A percentile compares a stretch with the other conserved stretches of the same genome.
Conservation (phyloP, 2,329 filamentous ascomycete genomes). For the Parascedosporium putredinis region DNA sequence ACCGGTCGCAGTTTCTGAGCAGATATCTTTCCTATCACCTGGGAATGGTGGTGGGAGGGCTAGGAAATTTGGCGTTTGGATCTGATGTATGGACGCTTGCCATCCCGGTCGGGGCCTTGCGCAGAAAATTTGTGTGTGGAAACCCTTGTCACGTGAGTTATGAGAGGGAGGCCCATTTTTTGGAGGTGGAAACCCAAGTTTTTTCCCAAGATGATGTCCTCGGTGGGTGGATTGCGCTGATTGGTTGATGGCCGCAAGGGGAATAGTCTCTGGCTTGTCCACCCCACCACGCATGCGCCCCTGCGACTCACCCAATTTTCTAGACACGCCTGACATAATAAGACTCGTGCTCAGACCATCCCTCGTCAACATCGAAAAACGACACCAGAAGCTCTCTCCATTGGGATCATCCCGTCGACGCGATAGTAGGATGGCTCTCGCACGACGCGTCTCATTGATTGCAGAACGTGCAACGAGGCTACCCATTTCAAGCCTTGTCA, state of each 20-base stretch:
- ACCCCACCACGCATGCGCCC: no score
- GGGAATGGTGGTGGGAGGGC: slow-evolving; percentile 6
- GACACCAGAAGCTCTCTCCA: neutral
- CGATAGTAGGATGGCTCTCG: neutral
- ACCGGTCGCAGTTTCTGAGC: slow-evolving; percentile 7
- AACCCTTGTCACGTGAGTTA: slow-evolving; percentile 9
- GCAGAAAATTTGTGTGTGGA: slow-evolving; percentile 8
- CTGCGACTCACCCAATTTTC: no score
- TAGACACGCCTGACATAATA: neutral
- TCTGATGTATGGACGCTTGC: slow-evolving; percentile 6
- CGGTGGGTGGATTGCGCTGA: neutral
- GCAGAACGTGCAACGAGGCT: neutral
- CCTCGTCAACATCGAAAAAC: neutral
- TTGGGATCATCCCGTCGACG: neutral
- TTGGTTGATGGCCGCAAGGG: no score
- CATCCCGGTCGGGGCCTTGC: neutral
- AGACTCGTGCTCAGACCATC: neutral
- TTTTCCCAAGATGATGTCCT: neutral
- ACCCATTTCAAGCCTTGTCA: no score
- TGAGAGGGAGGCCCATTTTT: neutral
- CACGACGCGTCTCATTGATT: neutral
- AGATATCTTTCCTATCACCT: slow-evolving; percentile 9
- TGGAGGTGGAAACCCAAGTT: neutral
- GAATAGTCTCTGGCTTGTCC: no score
- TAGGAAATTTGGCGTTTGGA: slow-evolving; percentile 8